Evolutionary conservation across 1,284 basidiomycete genomes (phyloP).

Genomic region (Ceratobasidium sp.): DNA sequence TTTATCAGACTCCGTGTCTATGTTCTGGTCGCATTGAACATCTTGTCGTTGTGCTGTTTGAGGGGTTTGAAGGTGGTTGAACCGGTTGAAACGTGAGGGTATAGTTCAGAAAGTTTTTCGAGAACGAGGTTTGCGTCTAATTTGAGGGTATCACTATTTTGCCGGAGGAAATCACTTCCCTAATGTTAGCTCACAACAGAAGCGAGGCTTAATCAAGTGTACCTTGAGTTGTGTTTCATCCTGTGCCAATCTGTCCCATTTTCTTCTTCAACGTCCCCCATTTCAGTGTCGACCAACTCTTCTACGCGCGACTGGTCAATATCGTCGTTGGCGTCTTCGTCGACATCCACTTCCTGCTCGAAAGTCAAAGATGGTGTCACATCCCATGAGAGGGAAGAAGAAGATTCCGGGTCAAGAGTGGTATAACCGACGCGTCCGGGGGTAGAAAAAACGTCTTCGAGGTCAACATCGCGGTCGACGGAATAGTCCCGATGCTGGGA

Average conservation of each 20-base stretch:
- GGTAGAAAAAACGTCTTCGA: slow-evolving; percentile 29
- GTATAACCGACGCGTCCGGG: neutral
- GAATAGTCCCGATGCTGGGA: slow-evolving; percentile 5
- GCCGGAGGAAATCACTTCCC: neutral
- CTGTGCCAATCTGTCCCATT: neutral
- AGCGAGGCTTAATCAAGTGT: no score
- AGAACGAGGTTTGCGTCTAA: slow-evolving; percentile 28
- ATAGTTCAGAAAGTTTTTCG: slow-evolving; percentile 16
- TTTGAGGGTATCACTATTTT: neutral
- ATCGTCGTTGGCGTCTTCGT: slow-evolving; percentile 4
- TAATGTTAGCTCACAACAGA: no score
- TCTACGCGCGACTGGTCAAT: slow-evolving; percentile 32
- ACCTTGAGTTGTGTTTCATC: slow-evolving; percentile 14
- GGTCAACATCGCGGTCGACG: slow-evolving; percentile 19
- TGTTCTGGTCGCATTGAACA: slow-evolving; percentile 13
- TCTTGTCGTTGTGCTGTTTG: neutral
- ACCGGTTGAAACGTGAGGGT: slow-evolving; percentile 4
- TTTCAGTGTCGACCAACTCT: slow-evolving; percentile 17
- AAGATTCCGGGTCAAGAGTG: neutral
- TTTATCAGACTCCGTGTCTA: neutral
- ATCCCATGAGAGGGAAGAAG: slow-evolving; percentile 39
- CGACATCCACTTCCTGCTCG: slow-evolving; percentile 7
- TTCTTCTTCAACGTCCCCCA: neutral
- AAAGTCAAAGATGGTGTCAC: slow-evolving; percentile 27
- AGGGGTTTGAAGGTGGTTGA: slow-evolving; percentile 8